Evolutionary conservation across 108 stramenopile species (phyloP).

Genomic region (Pseudonitzschia multistriata): DNA sequence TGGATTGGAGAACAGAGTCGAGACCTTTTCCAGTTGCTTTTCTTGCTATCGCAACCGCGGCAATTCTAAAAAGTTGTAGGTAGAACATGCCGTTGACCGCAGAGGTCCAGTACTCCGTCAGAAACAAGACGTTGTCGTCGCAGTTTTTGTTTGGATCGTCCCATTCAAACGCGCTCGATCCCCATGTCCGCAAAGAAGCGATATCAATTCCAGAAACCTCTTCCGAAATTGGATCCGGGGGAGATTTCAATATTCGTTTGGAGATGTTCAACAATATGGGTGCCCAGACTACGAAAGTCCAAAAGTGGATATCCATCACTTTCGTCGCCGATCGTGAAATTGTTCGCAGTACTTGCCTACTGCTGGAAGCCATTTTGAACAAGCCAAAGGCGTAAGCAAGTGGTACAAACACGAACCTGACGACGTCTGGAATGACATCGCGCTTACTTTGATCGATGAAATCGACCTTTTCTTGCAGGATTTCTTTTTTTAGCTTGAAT

Average conservation of each 20-base stretch:
- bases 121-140: conserved; percentile 44
- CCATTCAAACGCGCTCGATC: not conserved
- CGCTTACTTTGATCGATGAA: conserved; percentile 25
- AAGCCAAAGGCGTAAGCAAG: conserved; percentile 17
- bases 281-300: conserved; percentile 29
- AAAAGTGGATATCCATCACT: conserved; percentile 31
- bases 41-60: not conserved
- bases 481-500: conserved; percentile 11
- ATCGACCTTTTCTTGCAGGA: conserved; percentile 22
- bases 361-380: not conserved
- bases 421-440: conserved; percentile 13
- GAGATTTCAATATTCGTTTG: not conserved
- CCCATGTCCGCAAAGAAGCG: not conserved
- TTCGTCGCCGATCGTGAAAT: not conserved
- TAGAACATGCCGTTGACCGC: conserved; percentile 39
- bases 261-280: conserved; percentile 19
- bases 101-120: conserved; percentile 66
- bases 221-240: conserved; percentile 26
- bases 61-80: conserved; percentile 11
- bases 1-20: not conserved
- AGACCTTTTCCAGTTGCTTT: conserved; percentile 1
- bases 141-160: conserved; percentile 19
- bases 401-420: conserved; percentile 21
- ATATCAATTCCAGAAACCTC: conserved; percentile 25
- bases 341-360: not conserved